Base-by-base conservation (phyloP, 805 yeast species). In the Komagataella populi region DNA sequence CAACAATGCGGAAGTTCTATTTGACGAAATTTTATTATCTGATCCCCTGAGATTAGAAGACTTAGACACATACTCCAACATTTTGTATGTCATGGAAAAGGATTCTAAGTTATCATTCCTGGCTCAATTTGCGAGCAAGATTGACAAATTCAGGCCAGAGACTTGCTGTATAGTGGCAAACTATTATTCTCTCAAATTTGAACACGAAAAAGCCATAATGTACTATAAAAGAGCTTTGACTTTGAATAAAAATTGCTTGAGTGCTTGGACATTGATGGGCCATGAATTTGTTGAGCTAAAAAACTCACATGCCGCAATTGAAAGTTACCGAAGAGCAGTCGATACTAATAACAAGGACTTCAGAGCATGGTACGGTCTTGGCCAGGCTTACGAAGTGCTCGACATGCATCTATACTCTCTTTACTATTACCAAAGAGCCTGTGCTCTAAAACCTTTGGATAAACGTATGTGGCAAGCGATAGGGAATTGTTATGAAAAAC, bases 231-330 rank as follows among this genome's bases (percentile, higher is more conserved):
- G 98, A 51, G 99, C 99, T 0, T 70, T 93, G 44, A 78, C 87
- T 0, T 71, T 93, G 54, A 86, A 89, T 62, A 79, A 84, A 54
- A 80, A 80, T 57, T 87, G 95, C 58, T 70, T 89, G 17, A 80
- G 88, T 55, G 97, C 98, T 0, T 93, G 98, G 98, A 93, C 98
- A 0, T 71, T 93, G 53, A 89, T 93, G 96, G 99, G 99, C 8
- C 99, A 93, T 66, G 99, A 93, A 68, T 93, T 87, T 69, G 95
- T 93, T 14, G 99, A 93, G 64, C 73, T 93, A 59, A 90, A 91
- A 61, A 93, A 93, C 67, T 84, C 96, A 1, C 96, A 93, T 65
- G 98, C 98, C 1, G 99, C 99, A 1, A 93, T 93, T 51, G 97
- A 91, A 69, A 82, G 95, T 53, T 93, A 93, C 63, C 70, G 98